phyloP scores from a whole-genome alignment of 179 eudicot genomes.

The Dionaea muscipula region DNA sequence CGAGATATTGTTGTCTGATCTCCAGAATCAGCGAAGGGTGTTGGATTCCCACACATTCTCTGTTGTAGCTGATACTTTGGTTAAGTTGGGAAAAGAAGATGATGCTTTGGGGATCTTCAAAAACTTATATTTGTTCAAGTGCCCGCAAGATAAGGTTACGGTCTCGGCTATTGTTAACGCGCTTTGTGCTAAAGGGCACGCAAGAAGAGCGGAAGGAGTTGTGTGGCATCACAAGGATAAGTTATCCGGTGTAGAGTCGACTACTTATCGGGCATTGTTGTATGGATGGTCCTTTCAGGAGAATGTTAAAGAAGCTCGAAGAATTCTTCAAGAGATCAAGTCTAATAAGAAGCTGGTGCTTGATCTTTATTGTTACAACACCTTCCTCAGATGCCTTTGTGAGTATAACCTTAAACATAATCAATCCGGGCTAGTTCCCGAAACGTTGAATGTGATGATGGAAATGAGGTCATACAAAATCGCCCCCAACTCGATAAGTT shows the following conservation, averaged over 20 bases:
- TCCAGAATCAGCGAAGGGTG: slow-evolving; percentile 31
- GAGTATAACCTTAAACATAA: slow-evolving; percentile 38
- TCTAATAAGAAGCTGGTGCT: slow-evolving; percentile 29
- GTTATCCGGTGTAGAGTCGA: slow-evolving; percentile 29
- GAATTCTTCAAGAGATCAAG: slow-evolving; percentile 44
- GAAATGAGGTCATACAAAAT: slow-evolving; percentile 48
- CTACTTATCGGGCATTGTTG: slow-evolving; percentile 40
- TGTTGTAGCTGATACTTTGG: slow-evolving; percentile 32
- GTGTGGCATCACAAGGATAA: slow-evolving; percentile 39
- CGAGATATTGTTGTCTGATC: slow-evolving; percentile 36
- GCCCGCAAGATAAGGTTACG: slow-evolving; percentile 37
- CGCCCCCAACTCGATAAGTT: slow-evolving; percentile 38
- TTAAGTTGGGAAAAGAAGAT: slow-evolving; percentile 44
- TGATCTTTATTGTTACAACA: slow-evolving; percentile 47
- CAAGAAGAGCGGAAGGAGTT: slow-evolving; percentile 45
- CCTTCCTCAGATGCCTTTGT: slow-evolving; percentile 46
- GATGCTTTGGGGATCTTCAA: slow-evolving; percentile 59
- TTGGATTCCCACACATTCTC: slow-evolving; percentile 38
- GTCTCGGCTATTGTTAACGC: slow-evolving; percentile 42
- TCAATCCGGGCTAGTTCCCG: slow-evolving; percentile 58
- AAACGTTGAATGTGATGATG: slow-evolving; percentile 51
- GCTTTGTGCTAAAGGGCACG: slow-evolving; percentile 47
- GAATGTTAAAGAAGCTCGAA: slow-evolving; percentile 48
- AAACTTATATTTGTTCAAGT: slow-evolving; percentile 39
- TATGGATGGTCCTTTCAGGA: slow-evolving; percentile 47